Evolutionary conservation across 2,329 filamentous ascomycete species (phyloP).

Genomic region (Sarocladiaceae sp.): DNA sequence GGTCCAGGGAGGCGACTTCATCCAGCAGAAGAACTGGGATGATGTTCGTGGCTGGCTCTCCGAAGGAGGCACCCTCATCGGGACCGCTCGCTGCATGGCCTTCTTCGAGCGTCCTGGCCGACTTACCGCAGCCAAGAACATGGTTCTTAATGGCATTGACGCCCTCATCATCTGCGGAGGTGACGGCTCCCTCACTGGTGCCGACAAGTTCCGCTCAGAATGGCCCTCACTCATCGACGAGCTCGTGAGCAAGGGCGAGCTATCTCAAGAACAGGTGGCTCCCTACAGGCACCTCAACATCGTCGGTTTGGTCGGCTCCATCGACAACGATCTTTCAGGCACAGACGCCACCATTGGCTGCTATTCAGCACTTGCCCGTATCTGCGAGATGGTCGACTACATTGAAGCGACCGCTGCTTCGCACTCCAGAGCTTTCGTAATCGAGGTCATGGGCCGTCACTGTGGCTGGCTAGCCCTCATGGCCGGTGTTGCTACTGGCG

Average conservation of each 20-base stretch:
- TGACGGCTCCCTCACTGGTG: conserved; percentile 92
- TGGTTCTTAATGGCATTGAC: conserved; percentile 88
- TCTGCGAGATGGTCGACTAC: conserved; percentile 93
- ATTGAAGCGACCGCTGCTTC: conserved; percentile 93
- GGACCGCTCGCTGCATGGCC: conserved; percentile 84
- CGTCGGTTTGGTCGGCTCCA: conserved; percentile 90
- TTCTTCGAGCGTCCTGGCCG: conserved; percentile 88
- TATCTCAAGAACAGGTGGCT: conserved; percentile 63
- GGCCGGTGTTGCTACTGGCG: conserved; percentile 89
- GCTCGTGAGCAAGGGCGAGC: conserved; percentile 66
- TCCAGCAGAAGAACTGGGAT: conserved; percentile 82
- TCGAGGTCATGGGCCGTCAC: conserved; percentile 97
- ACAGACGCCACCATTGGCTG: conserved; percentile 97
- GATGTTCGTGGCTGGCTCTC: conserved; percentile 92
- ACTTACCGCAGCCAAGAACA: conserved; percentile 82
- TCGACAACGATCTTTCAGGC: conserved; percentile 96
- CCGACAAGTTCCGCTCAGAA: conserved; percentile 85
- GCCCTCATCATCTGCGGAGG: conserved; percentile 95
- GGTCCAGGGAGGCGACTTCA: conserved; percentile 81
- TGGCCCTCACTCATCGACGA: conserved; percentile 87
- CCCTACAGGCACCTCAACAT: conserved; percentile 89
- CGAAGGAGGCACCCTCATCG: conserved; percentile 91
- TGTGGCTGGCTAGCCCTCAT: conserved; percentile 97
- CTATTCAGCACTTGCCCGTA: conserved; percentile 86
- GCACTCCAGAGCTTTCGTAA: conserved; percentile 92